These are phyloP conservation scores for Fusarium pilosicola DNA, from an alignment of 2,329 filamentous ascomycete species.

Conservation along the genomic window DNA sequence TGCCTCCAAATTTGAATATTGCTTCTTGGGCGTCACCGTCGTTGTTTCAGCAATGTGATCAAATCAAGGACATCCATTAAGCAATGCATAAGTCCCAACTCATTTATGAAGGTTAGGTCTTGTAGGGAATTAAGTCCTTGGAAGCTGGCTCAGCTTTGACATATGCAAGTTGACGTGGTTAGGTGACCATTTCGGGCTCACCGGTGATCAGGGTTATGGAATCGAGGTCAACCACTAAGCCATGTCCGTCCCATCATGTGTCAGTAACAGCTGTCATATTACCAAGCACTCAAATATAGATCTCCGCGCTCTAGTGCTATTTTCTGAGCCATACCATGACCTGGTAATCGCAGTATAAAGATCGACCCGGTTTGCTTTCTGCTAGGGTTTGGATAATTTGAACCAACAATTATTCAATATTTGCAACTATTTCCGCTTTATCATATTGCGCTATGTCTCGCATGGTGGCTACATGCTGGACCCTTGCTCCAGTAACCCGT, in stretches of 20 bases:
- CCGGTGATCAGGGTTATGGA: background rate
- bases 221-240: background rate
- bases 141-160: too few species aligned
- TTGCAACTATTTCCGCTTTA: background rate
- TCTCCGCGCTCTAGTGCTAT: background rate
- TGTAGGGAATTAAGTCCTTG: background rate
- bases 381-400: too few species aligned
- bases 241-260: background rate
- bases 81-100: background rate
- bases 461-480: background rate
- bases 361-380: background rate
- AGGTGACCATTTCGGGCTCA: background rate
- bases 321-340: background rate
- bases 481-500: background rate
- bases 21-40: accelerated
- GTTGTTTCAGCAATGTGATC: too few species aligned
- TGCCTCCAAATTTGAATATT: background rate
- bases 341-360: background rate
- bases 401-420: background rate
- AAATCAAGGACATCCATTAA: background rate
- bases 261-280: background rate
- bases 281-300: background rate
- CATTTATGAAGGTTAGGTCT: accelerated
- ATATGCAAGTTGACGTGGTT: background rate
- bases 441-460: background rate